A percentile compares a stretch with the other conserved stretches of the same genome.
These are phyloP conservation scores for Volvox africanus DNA, from an alignment of 139 green algal genomes.

Conservation along the genomic window DNA sequence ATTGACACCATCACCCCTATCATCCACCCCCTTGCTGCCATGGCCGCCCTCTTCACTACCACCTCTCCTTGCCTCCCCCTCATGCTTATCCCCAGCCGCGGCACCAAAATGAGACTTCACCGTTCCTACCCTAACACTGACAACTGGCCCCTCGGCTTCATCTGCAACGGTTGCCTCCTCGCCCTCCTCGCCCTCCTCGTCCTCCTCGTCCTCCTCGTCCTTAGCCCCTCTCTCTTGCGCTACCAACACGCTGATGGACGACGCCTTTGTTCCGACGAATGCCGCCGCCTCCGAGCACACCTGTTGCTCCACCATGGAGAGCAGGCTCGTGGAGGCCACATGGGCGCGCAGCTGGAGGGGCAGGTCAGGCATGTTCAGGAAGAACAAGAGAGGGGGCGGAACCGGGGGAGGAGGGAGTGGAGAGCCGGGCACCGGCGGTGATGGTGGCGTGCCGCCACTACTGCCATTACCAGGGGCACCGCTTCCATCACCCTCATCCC, in stretches of 20 bases:
- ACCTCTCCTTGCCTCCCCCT: not conserved
- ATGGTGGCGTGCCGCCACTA: not conserved
- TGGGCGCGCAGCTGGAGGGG: not conserved
- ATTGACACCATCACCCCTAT: not conserved
- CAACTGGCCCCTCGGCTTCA: not conserved
- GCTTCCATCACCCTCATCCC: not conserved
- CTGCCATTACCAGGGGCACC: not conserved
- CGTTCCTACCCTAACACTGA: no score
- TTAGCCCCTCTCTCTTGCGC: not conserved
- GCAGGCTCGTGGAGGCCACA: not conserved
- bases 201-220: not conserved
- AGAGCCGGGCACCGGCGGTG: no score
- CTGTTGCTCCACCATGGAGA: constrained; percentile 46
- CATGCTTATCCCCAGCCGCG: no score
- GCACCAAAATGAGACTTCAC: no score
- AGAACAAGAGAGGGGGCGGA: not conserved
- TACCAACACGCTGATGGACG: constrained; percentile 30
- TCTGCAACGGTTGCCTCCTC: not conserved
- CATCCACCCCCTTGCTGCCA: no score
- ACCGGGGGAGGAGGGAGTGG: no score
- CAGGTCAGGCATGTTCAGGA: constrained; percentile 14
- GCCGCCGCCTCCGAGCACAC: not conserved
- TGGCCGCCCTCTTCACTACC: not conserved
- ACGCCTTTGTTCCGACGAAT: constrained; percentile 6
- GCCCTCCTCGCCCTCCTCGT: constrained; percentile 12